Evolutionary conservation across 345 rosid genomes (phyloP).

Genomic region (Salix exigua): DNA sequence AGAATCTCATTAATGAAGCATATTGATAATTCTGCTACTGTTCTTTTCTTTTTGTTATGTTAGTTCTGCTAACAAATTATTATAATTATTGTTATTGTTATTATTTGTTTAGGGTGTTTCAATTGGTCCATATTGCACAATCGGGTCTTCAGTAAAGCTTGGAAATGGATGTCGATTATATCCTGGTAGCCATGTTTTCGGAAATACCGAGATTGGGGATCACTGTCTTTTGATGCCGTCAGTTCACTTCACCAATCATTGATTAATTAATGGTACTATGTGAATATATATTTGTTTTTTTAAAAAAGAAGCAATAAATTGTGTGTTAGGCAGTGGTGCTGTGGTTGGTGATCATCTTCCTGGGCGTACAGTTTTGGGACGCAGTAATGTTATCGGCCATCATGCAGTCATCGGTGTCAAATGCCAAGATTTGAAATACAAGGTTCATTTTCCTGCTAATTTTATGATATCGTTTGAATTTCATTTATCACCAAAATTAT

Average conservation of each 20-base stretch:
- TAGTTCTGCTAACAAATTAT: not conserved
- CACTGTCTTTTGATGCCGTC: slow-evolving; percentile 79
- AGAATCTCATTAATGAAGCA: no score
- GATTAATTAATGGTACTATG: not conserved
- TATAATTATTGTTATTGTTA: not conserved
- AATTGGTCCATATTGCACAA: slow-evolving; percentile 76
- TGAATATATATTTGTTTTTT: not conserved
- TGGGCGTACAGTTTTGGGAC: slow-evolving; percentile 60
- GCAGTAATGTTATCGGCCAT: slow-evolving; percentile 68
- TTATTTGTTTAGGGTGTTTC: slow-evolving; percentile 53
- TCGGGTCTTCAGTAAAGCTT: slow-evolving; percentile 74
- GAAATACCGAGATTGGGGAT: slow-evolving; percentile 69
- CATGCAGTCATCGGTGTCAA: slow-evolving; percentile 80
- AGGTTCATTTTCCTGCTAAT: slow-evolving; percentile 39
- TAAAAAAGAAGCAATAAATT: not conserved
- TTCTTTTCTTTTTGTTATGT: not conserved
- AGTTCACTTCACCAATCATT: slow-evolving; percentile 17
- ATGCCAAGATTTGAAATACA: slow-evolving; percentile 90
- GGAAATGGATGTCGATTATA: slow-evolving; percentile 68
- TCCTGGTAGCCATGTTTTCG: slow-evolving; percentile 78
- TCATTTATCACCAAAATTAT: no score
- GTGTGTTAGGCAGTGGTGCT: slow-evolving; percentile 77
- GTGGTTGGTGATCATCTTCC: slow-evolving; percentile 89
- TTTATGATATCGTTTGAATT: no score
- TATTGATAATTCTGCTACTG: no score